These are phyloP conservation scores for Blastobotrys niveus DNA, from an alignment of 1,139 yeast genomes.

Conservation along the genomic window DNA sequence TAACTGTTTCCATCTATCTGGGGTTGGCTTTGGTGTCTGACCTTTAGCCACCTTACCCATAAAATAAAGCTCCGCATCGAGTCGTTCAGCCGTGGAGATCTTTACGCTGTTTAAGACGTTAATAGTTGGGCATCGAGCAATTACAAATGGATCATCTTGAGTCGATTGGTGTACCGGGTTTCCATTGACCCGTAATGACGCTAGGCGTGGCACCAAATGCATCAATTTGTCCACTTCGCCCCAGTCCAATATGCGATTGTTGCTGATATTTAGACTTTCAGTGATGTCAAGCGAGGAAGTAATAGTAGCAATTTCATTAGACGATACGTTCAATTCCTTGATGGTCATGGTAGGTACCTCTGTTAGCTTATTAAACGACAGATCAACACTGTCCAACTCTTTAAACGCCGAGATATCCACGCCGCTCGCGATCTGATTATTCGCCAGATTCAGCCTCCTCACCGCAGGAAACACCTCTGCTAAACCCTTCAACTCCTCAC, in stretches of 20 bases:
- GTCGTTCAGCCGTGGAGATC: slow-evolving; percentile 45
- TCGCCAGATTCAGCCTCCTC: slow-evolving; percentile 42
- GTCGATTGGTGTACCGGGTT: slow-evolving; percentile 48
- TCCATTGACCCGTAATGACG: slow-evolving; percentile 43
- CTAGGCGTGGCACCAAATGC: slow-evolving; percentile 37
- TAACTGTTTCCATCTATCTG: slow-evolving; percentile 31
- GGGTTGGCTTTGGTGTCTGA: slow-evolving; percentile 24
- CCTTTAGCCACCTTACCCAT: slow-evolving; percentile 45
- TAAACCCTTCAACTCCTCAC: slow-evolving; percentile 31
- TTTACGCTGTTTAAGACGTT: slow-evolving; percentile 51
- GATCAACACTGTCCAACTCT: slow-evolving; percentile 35
- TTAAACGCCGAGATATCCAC: slow-evolving; percentile 10
- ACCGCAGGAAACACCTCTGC: slow-evolving; percentile 43
- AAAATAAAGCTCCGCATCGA: slow-evolving; percentile 64
- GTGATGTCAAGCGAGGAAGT: neutral
- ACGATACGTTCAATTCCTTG: slow-evolving; percentile 25
- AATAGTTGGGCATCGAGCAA: slow-evolving; percentile 45
- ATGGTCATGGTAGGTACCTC: slow-evolving; percentile 31
- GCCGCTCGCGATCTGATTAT: slow-evolving; percentile 35
- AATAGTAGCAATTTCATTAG: slow-evolving; percentile 21
- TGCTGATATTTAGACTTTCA: slow-evolving; percentile 42
- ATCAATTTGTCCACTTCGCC: slow-evolving; percentile 42
- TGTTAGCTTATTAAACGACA: slow-evolving; percentile 43
- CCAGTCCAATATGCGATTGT: slow-evolving; percentile 47
- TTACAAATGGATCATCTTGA: slow-evolving; percentile 33